These are phyloP conservation scores for Cyclanthera cordifolia DNA, from an alignment of 306 rosid genomes.

Conservation along the genomic window DNA sequence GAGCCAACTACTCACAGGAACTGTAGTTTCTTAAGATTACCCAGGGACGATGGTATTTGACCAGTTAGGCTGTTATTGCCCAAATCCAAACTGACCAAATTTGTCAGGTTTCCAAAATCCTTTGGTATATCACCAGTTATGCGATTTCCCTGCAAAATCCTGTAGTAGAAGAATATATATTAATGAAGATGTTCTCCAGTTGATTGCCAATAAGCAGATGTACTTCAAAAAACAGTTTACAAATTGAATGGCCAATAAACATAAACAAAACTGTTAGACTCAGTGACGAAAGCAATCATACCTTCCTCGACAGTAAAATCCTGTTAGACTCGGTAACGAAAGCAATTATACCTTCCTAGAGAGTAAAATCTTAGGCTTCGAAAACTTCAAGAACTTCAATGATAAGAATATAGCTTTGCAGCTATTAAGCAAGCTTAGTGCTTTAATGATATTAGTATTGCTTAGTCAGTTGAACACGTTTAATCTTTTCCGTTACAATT, in stretches of 20 bases:
- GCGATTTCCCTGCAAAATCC: constrained; percentile 74
- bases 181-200: constrained; percentile 8
- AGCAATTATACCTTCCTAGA: not conserved
- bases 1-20: constrained; percentile 62
- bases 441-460: not conserved
- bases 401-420: not conserved
- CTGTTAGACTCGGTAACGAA: not conserved
- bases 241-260: not conserved
- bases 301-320: not conserved
- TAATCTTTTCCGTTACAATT: not conserved
- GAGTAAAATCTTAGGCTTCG: not conserved
- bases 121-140: constrained; percentile 66
- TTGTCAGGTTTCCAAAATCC: constrained; percentile 66
- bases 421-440: not conserved
- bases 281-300: not conserved
- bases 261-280: not conserved
- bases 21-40: constrained; percentile 60
- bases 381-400: not conserved
- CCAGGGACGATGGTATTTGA: constrained; percentile 74
- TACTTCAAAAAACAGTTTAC: not conserved
- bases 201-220: not conserved
- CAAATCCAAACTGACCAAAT: constrained; percentile 65
- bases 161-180: constrained; percentile 27
- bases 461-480: not conserved
- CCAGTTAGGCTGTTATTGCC: constrained; percentile 60